Evolutionary conservation across 108 stramenopile genomes (phyloP).

Genomic region (Cyclotella atomus): DNA sequence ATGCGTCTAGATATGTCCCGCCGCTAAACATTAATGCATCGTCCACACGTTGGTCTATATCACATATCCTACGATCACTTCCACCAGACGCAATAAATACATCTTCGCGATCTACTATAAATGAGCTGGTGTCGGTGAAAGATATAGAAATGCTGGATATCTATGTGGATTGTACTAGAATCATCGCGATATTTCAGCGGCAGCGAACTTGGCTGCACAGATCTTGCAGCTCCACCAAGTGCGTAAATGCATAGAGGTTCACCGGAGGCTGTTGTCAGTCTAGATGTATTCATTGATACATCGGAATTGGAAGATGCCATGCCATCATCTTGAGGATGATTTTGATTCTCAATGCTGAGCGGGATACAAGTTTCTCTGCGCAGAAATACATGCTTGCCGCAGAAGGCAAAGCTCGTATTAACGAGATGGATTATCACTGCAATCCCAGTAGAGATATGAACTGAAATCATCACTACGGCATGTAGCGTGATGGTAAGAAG

Average conservation of each 20-base stretch:
- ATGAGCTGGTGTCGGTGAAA: neutral
- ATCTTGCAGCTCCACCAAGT: slow-evolving; percentile 47
- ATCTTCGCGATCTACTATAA: slow-evolving; percentile 15
- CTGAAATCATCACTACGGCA: too few species aligned
- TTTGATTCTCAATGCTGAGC: neutral
- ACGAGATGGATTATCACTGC: too few species aligned
- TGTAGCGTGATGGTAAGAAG: too few species aligned
- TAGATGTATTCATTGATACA: slow-evolving; percentile 11
- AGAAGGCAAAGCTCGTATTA: too few species aligned
- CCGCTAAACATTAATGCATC: slow-evolving; percentile 40
- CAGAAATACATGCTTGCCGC: too few species aligned
- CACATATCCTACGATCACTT: slow-evolving; percentile 10
- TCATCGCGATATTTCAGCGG: slow-evolving; percentile 24
- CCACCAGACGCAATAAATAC: slow-evolving; percentile 46
- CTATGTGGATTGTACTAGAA: slow-evolving; percentile 56
- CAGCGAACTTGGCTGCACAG: slow-evolving; percentile 24
- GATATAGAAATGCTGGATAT: slow-evolving; percentile 41
- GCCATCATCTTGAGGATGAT: too few species aligned
- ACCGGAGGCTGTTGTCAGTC: slow-evolving; percentile 27
- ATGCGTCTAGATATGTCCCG: slow-evolving; percentile 43
- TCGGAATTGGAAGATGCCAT: too few species aligned
- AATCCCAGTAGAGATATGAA: too few species aligned
- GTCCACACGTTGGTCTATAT: slow-evolving; percentile 30
- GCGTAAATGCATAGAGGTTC: slow-evolving; percentile 43
- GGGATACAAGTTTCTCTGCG: neutral